These are phyloP conservation scores for Beauveria sp. DNA, from an alignment of 2,329 filamentous ascomycete genomes.

Conservation along the genomic window DNA sequence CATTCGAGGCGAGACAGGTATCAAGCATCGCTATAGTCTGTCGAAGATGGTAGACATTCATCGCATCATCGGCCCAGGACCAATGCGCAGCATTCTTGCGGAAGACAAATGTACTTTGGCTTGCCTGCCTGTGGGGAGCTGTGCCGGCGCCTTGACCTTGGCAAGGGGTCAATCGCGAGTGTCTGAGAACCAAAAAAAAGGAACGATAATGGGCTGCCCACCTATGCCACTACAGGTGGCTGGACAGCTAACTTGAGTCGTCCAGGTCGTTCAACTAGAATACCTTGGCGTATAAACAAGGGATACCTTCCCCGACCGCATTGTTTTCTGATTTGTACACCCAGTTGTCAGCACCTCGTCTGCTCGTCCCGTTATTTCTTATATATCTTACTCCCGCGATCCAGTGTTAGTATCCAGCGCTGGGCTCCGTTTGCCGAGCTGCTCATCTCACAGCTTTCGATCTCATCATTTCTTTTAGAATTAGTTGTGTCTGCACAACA, in stretches of 20 bases:
- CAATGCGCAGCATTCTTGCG: slow-evolving; percentile 1
- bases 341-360: not conserved
- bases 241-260: not conserved
- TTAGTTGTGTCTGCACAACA: not conserved
- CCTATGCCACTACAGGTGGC: not conserved
- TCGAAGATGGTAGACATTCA: not conserved
- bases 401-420: not conserved
- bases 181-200: slow-evolving; percentile 12
- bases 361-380: not conserved
- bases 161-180: slow-evolving; percentile 10
- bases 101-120: not conserved
- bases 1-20: not conserved
- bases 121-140: not conserved
- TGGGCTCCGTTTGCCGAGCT: not conserved
- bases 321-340: not conserved
- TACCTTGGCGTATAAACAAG: slow-evolving; percentile 5
- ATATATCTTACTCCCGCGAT: not conserved
- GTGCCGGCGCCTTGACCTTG: slow-evolving; percentile 12
- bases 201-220: slow-evolving; percentile 6
- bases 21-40: not conserved
- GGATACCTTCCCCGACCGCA: slow-evolving; percentile 1
- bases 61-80: not conserved
- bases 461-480: not conserved
- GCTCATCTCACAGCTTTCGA: not conserved
- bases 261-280: slow-evolving; percentile 3